phyloP scores from a whole-genome alignment of 768 basidiomycete genomes.

The Termitomyces sp. region DNA sequence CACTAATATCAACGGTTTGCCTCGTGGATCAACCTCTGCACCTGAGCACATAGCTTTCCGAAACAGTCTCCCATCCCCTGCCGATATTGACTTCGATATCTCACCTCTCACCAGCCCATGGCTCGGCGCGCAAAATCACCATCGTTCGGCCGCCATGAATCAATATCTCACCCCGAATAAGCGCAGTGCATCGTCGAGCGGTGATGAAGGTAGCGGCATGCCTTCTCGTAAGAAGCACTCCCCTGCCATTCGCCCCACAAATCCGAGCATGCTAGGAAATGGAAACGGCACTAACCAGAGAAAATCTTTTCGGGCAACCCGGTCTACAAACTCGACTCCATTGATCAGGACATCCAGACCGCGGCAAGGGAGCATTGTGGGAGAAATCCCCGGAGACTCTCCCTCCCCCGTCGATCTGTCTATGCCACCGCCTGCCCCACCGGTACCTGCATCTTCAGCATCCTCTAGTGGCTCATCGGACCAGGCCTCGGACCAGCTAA shows the following conservation, averaged over 20 bases:
- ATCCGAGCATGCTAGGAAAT: conserved; percentile 14
- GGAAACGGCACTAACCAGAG: conserved; percentile 9
- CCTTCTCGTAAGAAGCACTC: conserved; percentile 53
- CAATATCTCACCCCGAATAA: conserved; percentile 34
- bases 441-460: conserved; percentile 18
- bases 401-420: conserved; percentile 86
- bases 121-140: conserved; percentile 59
- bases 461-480: conserved; percentile 1
- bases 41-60: conserved; percentile 74
- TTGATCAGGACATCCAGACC: conserved; percentile 44
- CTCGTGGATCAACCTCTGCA: conserved; percentile 51
- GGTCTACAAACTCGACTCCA: conserved; percentile 60
- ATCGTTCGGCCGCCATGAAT: conserved; percentile 21
- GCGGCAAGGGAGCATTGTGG: conserved; percentile 38
- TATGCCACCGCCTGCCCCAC: conserved; percentile 82
- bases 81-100: conserved; percentile 68
- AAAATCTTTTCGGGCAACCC: conserved; percentile 33
- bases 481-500: conserved; percentile 5
- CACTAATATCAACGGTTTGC: conserved; percentile 11
- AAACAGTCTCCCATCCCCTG: conserved; percentile 39
- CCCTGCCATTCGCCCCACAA: conserved; percentile 41
- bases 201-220: conserved; percentile 41
- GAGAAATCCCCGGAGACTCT: conserved; percentile 47
- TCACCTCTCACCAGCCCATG: conserved; percentile 81
- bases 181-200: conserved; percentile 54